Evolutionary conservation across 208 protist species (phyloP), one percentile per base, ranked within the genome.

Genomic region (Trypanosoma brucei): DNA sequence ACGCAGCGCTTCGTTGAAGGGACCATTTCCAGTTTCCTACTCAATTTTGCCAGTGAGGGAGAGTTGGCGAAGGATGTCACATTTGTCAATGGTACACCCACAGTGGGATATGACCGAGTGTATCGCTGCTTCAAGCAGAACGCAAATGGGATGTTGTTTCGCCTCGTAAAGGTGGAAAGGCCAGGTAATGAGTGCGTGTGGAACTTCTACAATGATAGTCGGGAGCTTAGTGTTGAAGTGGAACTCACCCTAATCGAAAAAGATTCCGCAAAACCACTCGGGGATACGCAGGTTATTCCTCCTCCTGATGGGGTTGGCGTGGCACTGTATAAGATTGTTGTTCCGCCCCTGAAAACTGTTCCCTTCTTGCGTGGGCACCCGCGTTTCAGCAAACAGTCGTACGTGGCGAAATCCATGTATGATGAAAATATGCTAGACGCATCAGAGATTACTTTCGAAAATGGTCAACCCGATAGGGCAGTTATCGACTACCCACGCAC

Each of bases 131-230:
- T 94, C 58, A 87, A 91, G 55, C 70, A 80, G 8, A 65, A 91
- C 68, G 75, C 68, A 31, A 91, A 91, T 61, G 84, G 84, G 14
- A 72, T 94, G 9, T 68, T 94, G 54, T 94, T 94, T 81, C 88
- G 88, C 38, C 65, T 94, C 42, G 80, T 94, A 1, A 36, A 56
- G 0, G 38, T 44, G 36, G 80, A 91, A 42, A 72, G 76, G 30
- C 61, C 59, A 34, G 81, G 81, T 51, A 62, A 70, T 8, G 56
- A 68, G 37, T 4, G 58, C 30, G 86, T 79, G 14, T 94, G 88
- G 84, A 82, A 74, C 56, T 94, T 87, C 52, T 90, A 91, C 78
- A 94, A 94, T 59, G 88, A 94, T 74, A 91, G 84, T n/a, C 51
- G 55, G 30, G 75, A 90, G 13, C 91, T 83, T 60, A 45, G 66